phyloP scores from a whole-genome alignment of 495 filamentous ascomycete genomes.

The Echria macrotheca region DNA sequence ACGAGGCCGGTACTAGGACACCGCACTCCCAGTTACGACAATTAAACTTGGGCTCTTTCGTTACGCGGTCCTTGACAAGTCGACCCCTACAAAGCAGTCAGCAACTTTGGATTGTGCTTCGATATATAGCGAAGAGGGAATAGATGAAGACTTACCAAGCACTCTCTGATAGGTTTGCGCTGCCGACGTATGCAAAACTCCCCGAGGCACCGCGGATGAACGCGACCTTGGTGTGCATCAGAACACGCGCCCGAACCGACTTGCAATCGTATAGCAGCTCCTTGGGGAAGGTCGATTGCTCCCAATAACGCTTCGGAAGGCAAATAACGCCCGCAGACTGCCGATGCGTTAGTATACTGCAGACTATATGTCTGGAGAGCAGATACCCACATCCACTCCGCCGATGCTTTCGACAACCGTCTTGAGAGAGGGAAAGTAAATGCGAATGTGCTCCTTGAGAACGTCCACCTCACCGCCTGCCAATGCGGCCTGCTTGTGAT shows the following conservation, averaged over 20 bases:
- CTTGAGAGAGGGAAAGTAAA: conserved; percentile 77
- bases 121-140: background rate
- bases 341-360: background rate
- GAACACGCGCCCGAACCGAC: conserved; percentile 57
- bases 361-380: background rate
- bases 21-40: conserved; percentile 97
- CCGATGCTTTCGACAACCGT: conserved; percentile 63
- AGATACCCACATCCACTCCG: conserved; percentile 39
- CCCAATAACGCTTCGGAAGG: conserved; percentile 63
- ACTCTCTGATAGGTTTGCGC: conserved; percentile 84
- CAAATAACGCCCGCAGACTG: conserved; percentile 75
- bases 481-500: conserved; percentile 27
- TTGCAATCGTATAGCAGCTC: conserved; percentile 67
- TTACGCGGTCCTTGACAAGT: conserved; percentile 59
- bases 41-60: conserved; percentile 64
- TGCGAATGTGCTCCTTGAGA: conserved; percentile 52
- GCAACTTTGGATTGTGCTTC: background rate
- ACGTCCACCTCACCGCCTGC: conserved; percentile 22
- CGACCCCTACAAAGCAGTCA: conserved; percentile 30
- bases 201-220: conserved; percentile 48
- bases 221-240: conserved; percentile 89
- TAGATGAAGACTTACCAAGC: conserved; percentile 62
- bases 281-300: conserved; percentile 59
- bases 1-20: conserved; percentile 56
- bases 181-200: conserved; percentile 81